Evolutionary conservation across 2,329 filamentous ascomycete species (phyloP).

Genomic region (Exophiala oligosperma): DNA sequence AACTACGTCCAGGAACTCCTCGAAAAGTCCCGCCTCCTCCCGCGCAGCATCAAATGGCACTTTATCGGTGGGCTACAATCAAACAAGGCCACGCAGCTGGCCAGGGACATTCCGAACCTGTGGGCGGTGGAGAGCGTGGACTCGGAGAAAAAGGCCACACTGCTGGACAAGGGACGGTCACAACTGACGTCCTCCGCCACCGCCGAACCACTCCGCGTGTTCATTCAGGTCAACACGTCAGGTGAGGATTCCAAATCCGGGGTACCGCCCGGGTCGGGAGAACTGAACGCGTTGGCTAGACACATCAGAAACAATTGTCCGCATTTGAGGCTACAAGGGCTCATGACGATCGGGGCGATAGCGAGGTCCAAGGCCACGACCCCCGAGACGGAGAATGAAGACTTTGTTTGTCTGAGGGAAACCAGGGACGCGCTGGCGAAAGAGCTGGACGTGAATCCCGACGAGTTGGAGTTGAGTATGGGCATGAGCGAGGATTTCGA

Average conservation of each 20-base stretch:
- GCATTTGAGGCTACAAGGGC: slow-evolving; percentile 67
- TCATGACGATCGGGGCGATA: slow-evolving; percentile 98
- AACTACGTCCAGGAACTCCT: slow-evolving; percentile 91
- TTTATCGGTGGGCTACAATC: slow-evolving; percentile 95
- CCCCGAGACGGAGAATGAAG: slow-evolving; percentile 81
- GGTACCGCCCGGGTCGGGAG: slow-evolving; percentile 56
- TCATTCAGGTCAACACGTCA: slow-evolving; percentile 94
- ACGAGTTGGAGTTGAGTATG: slow-evolving; percentile 88
- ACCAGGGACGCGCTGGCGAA: slow-evolving; percentile 69
- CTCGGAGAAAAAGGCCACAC: slow-evolving; percentile 78
- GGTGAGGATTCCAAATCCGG: slow-evolving; percentile 86
- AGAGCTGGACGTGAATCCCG: slow-evolving; percentile 56
- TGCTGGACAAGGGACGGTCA: slow-evolving; percentile 74
- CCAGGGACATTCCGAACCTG: slow-evolving; percentile 79
- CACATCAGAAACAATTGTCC: slow-evolving; percentile 71
- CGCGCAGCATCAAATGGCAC: slow-evolving; percentile 80
- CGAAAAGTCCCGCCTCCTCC: slow-evolving; percentile 81
- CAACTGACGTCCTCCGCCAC: slow-evolving; percentile 10
- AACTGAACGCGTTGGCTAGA: slow-evolving; percentile 61
- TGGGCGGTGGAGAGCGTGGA: slow-evolving; percentile 93
- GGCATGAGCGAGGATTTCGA: slow-evolving; percentile 98
- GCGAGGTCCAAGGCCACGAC: slow-evolving; percentile 75
- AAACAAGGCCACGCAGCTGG: slow-evolving; percentile 86
- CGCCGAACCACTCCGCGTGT: slow-evolving; percentile 60
- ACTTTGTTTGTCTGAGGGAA: slow-evolving; percentile 70